A percentile compares a stretch with the other conserved stretches of the same genome.
These are phyloP conservation scores for Stygiomarasmius scandens DNA, from an alignment of 1,284 basidiomycete genomes.

Conservation along the genomic window DNA sequence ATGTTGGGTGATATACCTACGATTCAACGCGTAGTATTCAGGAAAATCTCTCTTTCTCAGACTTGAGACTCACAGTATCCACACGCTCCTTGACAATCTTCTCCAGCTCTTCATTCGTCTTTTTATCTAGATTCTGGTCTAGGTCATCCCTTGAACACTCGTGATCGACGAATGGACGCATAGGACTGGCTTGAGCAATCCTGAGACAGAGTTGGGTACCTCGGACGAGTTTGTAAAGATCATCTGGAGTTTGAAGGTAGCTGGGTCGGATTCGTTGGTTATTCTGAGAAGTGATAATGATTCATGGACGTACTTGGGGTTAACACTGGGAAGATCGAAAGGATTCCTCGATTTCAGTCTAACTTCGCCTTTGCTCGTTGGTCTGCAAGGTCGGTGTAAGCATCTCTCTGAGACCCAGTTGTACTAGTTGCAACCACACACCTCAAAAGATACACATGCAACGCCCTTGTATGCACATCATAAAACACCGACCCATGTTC, in stretches of 20 bases:
- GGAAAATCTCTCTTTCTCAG: too few species aligned
- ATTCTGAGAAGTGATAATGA: too few species aligned
- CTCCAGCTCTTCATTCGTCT: slow-evolving; percentile 46
- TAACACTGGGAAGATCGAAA: slow-evolving; percentile 41
- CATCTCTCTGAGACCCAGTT: too few species aligned
- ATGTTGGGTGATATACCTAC: slow-evolving; percentile 49
- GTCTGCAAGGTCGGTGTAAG: slow-evolving; percentile 27
- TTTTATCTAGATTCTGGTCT: slow-evolving; percentile 42
- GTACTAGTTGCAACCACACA: slow-evolving; percentile 21
- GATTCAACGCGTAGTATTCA: too few species aligned
- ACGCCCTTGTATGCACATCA: slow-evolving; percentile 39
- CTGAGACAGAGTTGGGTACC: slow-evolving; percentile 52
- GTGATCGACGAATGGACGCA: slow-evolving; percentile 51
- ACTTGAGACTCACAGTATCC: slow-evolving; percentile 53
- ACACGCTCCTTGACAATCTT: slow-evolving; percentile 47
- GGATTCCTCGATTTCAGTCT: slow-evolving; percentile 41
- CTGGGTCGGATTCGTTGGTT: too few species aligned
- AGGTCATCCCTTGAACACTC: slow-evolving; percentile 38
- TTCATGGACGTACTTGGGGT: slow-evolving; percentile 49
- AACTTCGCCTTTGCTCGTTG: slow-evolving; percentile 41
- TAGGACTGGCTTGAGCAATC: slow-evolving; percentile 52
- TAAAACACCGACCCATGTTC: slow-evolving; percentile 29
- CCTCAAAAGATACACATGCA: slow-evolving; percentile 44
- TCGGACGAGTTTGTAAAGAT: slow-evolving; percentile 56
- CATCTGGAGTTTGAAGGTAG: slow-evolving; percentile 60